Conservation (phyloP, 2,329 filamentous ascomycete genomes). For the Diaporthe aspalathi region DNA sequence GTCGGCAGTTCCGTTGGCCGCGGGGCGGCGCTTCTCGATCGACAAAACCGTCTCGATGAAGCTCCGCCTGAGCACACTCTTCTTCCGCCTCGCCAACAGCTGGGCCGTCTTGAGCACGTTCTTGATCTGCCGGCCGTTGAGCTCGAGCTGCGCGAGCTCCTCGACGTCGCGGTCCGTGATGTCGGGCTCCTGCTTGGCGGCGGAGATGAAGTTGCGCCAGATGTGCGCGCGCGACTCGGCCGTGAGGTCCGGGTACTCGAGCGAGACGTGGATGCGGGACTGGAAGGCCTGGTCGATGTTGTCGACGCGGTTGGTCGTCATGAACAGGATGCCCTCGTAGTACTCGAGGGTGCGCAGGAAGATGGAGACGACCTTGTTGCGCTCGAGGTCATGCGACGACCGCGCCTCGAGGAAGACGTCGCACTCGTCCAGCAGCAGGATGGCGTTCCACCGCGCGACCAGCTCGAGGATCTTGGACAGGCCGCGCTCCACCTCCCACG, state of each 20-base stretch:
- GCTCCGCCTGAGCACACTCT: constrained; percentile 47
- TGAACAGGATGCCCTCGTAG: constrained; percentile 61
- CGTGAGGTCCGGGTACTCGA: constrained; percentile 59
- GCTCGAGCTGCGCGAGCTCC: constrained; percentile 52
- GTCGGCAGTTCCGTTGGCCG: not conserved
- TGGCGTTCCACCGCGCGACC: constrained; percentile 77
- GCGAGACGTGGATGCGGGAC: constrained; percentile 60
- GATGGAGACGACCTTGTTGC: constrained; percentile 55
- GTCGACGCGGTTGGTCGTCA: constrained; percentile 60
- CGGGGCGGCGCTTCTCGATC: constrained; percentile 46
- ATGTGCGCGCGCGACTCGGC: constrained; percentile 49
- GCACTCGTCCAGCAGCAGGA: constrained; percentile 78
- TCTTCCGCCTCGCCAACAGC: constrained; percentile 49
- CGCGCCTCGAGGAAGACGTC: constrained; percentile 64
- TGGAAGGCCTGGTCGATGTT: constrained; percentile 61
- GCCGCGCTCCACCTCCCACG: constrained; percentile 72
- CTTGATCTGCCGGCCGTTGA: constrained; percentile 52
- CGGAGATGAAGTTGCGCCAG: constrained; percentile 54
- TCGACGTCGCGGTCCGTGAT: constrained; percentile 50
- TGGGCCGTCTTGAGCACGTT: constrained; percentile 52
- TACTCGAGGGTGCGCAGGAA: constrained; percentile 59
- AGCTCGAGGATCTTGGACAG: constrained; percentile 78
- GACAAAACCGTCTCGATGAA: constrained; percentile 47
- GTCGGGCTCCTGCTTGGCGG: constrained; percentile 45
- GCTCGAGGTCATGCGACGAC: constrained; percentile 48